Percentiles rank a stretch among this genome's conserved stretches.
Conservation (phyloP, 208 protist genomes). For the Herpetomonas samuelpessoai region DNA sequence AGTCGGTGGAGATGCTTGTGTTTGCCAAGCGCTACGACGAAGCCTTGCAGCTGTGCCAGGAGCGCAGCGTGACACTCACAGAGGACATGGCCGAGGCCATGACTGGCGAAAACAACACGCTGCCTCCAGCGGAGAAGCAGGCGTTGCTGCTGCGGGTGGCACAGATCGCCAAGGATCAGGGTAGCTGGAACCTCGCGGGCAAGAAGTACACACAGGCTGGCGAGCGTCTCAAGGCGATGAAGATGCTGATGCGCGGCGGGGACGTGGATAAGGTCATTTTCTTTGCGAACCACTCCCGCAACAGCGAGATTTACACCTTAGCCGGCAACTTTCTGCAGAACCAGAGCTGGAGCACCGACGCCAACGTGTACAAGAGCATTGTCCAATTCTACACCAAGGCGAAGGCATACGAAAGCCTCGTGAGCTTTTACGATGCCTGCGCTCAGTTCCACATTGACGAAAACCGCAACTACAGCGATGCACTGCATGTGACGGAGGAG, state of each 20-base stretch:
- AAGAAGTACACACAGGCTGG: slow-evolving; percentile 95
- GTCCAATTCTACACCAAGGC: slow-evolving; percentile 96
- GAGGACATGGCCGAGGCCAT: slow-evolving; percentile 93
- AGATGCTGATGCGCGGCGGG: slow-evolving; percentile 95
- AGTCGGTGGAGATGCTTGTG: slow-evolving; percentile 93
- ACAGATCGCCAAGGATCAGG: slow-evolving; percentile 86
- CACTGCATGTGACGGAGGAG: slow-evolving; percentile 84
- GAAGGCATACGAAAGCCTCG: slow-evolving; percentile 89
- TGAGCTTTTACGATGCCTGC: slow-evolving; percentile 92
- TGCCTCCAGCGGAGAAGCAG: slow-evolving; percentile 44
- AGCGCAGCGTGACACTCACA: slow-evolving; percentile 81
- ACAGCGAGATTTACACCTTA: slow-evolving; percentile 94
- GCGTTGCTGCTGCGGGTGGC: slow-evolving; percentile 66
- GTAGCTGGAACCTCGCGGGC: slow-evolving; percentile 89
- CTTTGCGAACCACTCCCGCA: slow-evolving; percentile 95
- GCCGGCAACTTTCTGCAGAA: slow-evolving; percentile 97
- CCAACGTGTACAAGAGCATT: slow-evolving; percentile 96
- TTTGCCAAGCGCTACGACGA: slow-evolving; percentile 87
- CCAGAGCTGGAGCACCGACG: slow-evolving; percentile 90
- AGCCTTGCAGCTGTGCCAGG: slow-evolving; percentile 81
- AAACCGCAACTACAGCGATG: slow-evolving; percentile 94
- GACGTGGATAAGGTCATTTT: slow-evolving; percentile 97
- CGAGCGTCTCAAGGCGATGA: slow-evolving; percentile 96
- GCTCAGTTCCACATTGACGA: slow-evolving; percentile 96
- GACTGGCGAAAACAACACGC: slow-evolving; percentile 60